Base-by-base conservation (phyloP, 2,329 filamentous ascomycete genomes). In the Fusarium sacchari region DNA sequence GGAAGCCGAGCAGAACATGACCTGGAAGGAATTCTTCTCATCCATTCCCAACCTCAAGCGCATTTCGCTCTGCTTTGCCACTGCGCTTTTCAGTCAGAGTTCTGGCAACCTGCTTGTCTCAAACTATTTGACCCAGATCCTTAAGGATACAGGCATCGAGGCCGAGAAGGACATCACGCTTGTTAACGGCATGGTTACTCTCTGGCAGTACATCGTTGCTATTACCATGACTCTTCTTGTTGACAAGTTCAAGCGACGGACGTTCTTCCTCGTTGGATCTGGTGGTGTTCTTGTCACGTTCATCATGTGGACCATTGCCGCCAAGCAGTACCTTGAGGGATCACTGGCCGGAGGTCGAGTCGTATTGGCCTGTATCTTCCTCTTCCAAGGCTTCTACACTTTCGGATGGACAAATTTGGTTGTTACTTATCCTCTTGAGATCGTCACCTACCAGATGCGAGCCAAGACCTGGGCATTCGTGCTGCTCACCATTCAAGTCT, bases 351-450 rank as follows among this genome's bases (percentile, higher is more conserved):
- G 76, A 0, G 82, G 82, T 0, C 79, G 81, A 3, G 72, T 83
- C 2, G 83, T 84, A 0, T 71, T 85, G 7, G 82, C 81, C 1
- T 84, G 82, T 61, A 84, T 85, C 62, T 85, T 85, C 67, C 58
- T 84, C 39, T 85, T 84, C 72, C 80, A 84, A 32, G 79, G 77
- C 0, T 84, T 84, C 40, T 85, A 85, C 59, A 83, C 81, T 1
- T 79, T 84, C 39, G 83, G 81, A 3, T 86, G 83, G 84, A 85
- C 82, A 0, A 83, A 83, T 13, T 47, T 86, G 47, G 80, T 84
- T 6, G 83, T 85, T 2, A 83, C 83, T 0, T 86, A 86, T 53
- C 83, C 84, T 3, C 77, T 84, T 1, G 84, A 85, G 68, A 76
- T 85, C 12, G 81, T 84, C 10, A 81, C 83, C 0, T 83, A 83